Evolutionary conservation across 495 filamentous ascomycete genomes (phyloP), one percentile per base, ranked within the genome.

Genomic region (Rhypophila decipiens): DNA sequence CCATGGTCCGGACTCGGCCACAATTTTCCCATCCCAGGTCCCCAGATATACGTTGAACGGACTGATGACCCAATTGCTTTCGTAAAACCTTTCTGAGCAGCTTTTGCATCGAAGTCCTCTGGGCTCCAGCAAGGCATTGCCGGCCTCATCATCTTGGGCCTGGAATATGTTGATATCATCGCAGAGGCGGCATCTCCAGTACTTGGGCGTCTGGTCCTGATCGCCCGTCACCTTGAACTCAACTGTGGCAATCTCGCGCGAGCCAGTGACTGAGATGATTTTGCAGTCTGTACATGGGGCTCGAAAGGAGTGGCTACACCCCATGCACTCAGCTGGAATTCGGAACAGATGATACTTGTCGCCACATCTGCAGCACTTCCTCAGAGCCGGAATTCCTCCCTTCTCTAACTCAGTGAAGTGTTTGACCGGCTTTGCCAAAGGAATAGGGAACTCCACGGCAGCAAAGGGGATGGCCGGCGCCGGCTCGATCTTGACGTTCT

Each of bases 191-290:
- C 50, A 57, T 24, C 54, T 23, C 50, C 54, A 57, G 19, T 21
- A 47, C 29, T 57, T 50, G 9, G 54, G 54, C 13, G 54, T 52
- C 43, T 57, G 54, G 39, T 57, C 54, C n/a, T 49, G 53, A 33
- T 57, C 54, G n/a, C 50, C 54, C 1, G 42, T 35, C 4, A 49
- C 42, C 9, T 33, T 36, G n/a, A 31, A 33, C 4, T 57, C 46
- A 8, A 46, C 27, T 0, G 49, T 52, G 1, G 50, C 50, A 23
- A 57, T 57, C 38, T 57, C 54, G 17, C 54, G 41, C 11, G 42
- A 46, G 3, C 54, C 54, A 0, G 54, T 39, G 9, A 42, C 43
- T 33, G 50, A 47, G 42, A 53, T 47, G 13, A 53, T 52, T 46
- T 47, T 50, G 43, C 54, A 57, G n/a, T 24, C 36, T 5, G 46